phyloP scores from a whole-genome alignment of 2,329 filamentous ascomycete genomes.

The Aureobasidium sp. region DNA sequence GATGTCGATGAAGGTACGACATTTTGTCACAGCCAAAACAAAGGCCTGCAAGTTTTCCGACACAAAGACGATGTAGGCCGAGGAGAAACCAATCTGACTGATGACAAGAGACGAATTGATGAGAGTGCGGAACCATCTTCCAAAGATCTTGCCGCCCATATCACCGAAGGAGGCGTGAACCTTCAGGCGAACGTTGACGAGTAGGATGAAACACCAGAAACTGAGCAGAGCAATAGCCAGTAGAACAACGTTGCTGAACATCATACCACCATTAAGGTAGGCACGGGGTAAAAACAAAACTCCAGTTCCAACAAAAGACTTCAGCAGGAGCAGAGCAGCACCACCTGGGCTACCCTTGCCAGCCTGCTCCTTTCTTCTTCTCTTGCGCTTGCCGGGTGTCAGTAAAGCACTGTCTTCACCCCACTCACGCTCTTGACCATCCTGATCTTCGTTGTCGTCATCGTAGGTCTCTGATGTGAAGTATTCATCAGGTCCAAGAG shows the following conservation, averaged over 20 bases:
- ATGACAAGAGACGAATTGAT: conserved; percentile 91
- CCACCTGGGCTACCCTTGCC: conserved; percentile 73
- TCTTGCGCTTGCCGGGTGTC: conserved; percentile 59
- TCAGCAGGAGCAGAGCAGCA: conserved; percentile 78
- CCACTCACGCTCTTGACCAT: conserved; percentile 61
- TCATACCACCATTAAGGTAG: conserved; percentile 93
- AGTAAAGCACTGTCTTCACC: conserved; percentile 83
- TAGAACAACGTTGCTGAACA: conserved; percentile 91
- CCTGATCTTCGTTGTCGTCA: conserved; percentile 36
- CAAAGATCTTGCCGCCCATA: conserved; percentile 87
- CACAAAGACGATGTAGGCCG: conserved; percentile 94
- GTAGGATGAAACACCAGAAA: conserved; percentile 94
- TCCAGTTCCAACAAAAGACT: conserved; percentile 96
- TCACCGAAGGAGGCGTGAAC: conserved; percentile 96
- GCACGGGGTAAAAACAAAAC: conserved; percentile 89
- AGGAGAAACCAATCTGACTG: conserved; percentile 90
- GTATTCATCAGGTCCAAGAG: conserved; percentile 78
- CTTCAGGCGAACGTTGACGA: conserved; percentile 77
- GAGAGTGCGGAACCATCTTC: conserved; percentile 77
- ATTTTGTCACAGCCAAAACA: conserved; percentile 82
- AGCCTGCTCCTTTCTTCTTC: conserved; percentile 68
- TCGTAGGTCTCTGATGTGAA: conserved; percentile 73
- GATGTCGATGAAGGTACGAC: conserved; percentile 77
- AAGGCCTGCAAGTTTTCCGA: conserved; percentile 94
- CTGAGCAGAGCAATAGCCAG: conserved; percentile 76